A percentile compares a stretch with the other conserved stretches of the same genome.
Evolutionary conservation across 1,284 basidiomycete genomes (phyloP).

Genomic region (Boletus sp.): DNA sequence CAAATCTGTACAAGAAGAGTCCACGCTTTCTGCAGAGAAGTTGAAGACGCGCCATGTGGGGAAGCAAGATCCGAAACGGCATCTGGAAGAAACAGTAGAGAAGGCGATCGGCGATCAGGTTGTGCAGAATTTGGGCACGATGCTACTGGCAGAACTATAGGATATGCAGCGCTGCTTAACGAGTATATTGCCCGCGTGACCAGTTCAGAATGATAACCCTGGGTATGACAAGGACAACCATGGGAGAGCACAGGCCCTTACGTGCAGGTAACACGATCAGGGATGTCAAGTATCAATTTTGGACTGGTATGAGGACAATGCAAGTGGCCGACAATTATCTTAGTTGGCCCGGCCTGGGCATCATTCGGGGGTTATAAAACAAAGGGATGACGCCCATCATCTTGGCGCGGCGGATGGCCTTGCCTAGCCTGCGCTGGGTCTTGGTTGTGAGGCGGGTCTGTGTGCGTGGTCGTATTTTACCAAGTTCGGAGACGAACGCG

Average conservation of each 20-base stretch:
- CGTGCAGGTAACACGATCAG: conserved; percentile 13
- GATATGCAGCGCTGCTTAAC: not conserved
- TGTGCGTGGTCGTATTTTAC: conserved; percentile 73
- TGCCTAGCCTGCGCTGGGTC: conserved; percentile 78
- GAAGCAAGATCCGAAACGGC: conserved; percentile 96
- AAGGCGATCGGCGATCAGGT: conserved; percentile 95
- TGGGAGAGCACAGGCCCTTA: not conserved
- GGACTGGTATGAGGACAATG: not conserved
- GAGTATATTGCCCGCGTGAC: conserved; percentile 1
- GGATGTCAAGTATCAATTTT: conserved; percentile 1
- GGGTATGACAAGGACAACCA: not conserved
- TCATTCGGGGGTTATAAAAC: conserved; percentile 43
- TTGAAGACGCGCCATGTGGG: conserved; percentile 95
- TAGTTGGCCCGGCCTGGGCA: conserved; percentile 20
- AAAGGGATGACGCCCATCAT: conserved; percentile 88
- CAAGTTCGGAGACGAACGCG: conserved; percentile 78
- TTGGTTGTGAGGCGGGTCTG: conserved; percentile 77
- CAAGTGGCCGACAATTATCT: conserved; percentile 3
- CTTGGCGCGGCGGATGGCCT: conserved; percentile 87
- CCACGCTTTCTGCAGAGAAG: conserved; percentile 85
- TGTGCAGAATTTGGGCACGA: conserved; percentile 88
- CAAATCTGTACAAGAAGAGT: conserved; percentile 94
- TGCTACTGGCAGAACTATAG: conserved; percentile 83
- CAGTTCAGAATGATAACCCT: not conserved
- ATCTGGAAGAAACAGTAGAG: conserved; percentile 95